A percentile compares a stretch with the other conserved stretches of the same genome.
Conservation (phyloP, 2,329 filamentous ascomycete species). For the Lanzia echinophila region DNA sequence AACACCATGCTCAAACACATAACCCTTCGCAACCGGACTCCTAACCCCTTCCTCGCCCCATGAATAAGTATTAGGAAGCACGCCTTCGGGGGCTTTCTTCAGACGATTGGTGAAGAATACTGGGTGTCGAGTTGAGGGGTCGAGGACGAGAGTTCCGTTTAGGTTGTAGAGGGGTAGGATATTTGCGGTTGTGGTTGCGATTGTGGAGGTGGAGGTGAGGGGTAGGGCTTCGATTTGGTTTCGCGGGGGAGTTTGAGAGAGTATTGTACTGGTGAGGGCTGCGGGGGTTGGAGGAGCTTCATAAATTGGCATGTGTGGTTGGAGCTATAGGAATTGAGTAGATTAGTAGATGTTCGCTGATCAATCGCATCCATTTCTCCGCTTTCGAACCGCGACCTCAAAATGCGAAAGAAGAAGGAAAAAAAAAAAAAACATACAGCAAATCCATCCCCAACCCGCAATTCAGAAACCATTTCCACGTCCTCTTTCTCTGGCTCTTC, state of each 20-base stretch:
- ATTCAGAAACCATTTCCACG: background rate
- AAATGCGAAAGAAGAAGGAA: too few species aligned
- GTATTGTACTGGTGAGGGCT: too few species aligned
- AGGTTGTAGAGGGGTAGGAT: slow-evolving; percentile 7
- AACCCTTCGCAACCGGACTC: slow-evolving; percentile 53
- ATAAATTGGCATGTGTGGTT: too few species aligned
- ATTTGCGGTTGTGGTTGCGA: slow-evolving; percentile 16
- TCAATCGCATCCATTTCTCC: too few species aligned
- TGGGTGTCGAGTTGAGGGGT: slow-evolving; percentile 59
- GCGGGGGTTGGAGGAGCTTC: too few species aligned
- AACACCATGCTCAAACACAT: slow-evolving; percentile 47
- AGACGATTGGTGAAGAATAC: slow-evolving; percentile 68
- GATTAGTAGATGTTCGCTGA: too few species aligned
- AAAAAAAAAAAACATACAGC: background rate
- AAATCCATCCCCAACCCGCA: background rate
- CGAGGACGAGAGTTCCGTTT: slow-evolving; percentile 13
- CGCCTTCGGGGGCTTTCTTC: slow-evolving; percentile 44
- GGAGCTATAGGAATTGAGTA: too few species aligned
- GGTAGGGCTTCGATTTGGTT: too few species aligned
- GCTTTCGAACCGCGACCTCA: too few species aligned
- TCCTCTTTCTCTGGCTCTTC: background rate
- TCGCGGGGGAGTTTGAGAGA: too few species aligned
- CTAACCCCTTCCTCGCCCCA: slow-evolving; percentile 11
- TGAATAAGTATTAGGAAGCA: background rate
- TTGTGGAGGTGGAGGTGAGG: slow-evolving; percentile 17